A percentile compares a stretch with the other conserved stretches of the same genome.
Conservation (phyloP, 2,329 filamentous ascomycete species). For the Didymella keratinophila region DNA sequence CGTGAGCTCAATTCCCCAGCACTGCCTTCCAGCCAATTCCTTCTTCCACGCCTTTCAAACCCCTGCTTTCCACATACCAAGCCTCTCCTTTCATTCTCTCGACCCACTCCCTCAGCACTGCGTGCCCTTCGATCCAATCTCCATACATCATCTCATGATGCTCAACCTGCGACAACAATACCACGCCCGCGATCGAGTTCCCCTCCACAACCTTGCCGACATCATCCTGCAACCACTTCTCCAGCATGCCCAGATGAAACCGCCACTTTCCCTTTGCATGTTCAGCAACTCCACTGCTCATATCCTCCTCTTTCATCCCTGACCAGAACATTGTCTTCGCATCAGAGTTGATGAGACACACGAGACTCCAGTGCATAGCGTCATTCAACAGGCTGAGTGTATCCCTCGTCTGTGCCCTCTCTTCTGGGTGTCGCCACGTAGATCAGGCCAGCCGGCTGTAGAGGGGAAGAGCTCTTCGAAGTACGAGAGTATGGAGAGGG, state of each 20-base stretch:
- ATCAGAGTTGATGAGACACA: not conserved
- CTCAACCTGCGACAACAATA: slow-evolving; percentile 23
- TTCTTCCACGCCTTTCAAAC: slow-evolving; percentile 19
- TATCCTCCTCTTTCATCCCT: not conserved
- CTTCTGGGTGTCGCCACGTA: not conserved
- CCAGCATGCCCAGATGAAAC: not conserved
- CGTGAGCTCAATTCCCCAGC: not conserved
- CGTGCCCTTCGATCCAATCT: slow-evolving; percentile 26
- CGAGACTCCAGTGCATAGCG: not conserved
- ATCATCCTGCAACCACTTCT: not conserved
- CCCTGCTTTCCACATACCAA: slow-evolving; percentile 22
- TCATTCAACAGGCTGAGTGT: not conserved
- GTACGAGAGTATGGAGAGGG: not conserved
- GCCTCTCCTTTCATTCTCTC: not conserved
- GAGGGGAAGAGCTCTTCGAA: not conserved
- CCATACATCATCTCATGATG: slow-evolving; percentile 25
- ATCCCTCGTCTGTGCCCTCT: not conserved
- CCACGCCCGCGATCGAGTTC: slow-evolving; percentile 25
- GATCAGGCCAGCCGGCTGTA: not conserved
- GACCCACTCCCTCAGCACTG: slow-evolving; percentile 11
- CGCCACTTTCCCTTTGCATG: not conserved
- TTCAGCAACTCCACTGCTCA: not conserved
- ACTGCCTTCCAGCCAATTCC: slow-evolving; percentile 15
- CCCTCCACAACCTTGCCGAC: not conserved
- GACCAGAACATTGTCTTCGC: not conserved